Base-by-base conservation (phyloP, 2,329 filamentous ascomycete species). In the Penicillium italicum region DNA sequence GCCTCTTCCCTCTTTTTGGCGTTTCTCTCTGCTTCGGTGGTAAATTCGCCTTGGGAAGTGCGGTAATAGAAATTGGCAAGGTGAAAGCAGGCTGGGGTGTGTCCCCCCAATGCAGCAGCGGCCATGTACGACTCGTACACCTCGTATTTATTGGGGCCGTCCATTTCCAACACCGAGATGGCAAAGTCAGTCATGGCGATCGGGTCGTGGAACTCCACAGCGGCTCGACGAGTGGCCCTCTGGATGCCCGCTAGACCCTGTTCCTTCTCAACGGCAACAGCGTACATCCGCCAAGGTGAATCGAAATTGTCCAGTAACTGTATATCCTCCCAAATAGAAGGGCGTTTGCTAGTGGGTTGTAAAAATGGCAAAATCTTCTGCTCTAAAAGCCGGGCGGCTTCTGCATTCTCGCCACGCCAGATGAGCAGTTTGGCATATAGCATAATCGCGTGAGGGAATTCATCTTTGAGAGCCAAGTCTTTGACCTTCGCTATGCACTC, bases 31-130 rank as follows among this genome's bases (percentile, higher is more conserved):
- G 64, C 69, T 2, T 58, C 60, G 2, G 62, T 67, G 0, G 65
- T 62, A 30, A 65, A 64, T 31, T 57, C 51, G 4, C 69, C 66
- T 12, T 61, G 59, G n/a, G 37, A 68, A 7, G 62, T 73, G 41
- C 64, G 68, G 49, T 66, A 72, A 56, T 76, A 76, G 53, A 70
- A 71, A 43, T 73, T 71, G 3, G 66, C 74, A 9, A 76, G 61
- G 31, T 65, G 66, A n/a, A 65, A 55, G 55, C 69, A 71, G 3
- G 73, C 70, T 6, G 62, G 53, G 2, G 34, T n/a, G 34, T 72
- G 41, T 7, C 68, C 67, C 3, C 62, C 53, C 14, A 66, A 65
- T 1, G 73, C 74, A 28, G 70, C 69, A 50, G 67, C 67, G 40
- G 42, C 61, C 68, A 76, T 69, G 51, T 61, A 70, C 50, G 70